These are phyloP conservation scores for Liriodendron chinense DNA, from an alignment of 164 flowering plant species.

Conservation along the genomic window DNA sequence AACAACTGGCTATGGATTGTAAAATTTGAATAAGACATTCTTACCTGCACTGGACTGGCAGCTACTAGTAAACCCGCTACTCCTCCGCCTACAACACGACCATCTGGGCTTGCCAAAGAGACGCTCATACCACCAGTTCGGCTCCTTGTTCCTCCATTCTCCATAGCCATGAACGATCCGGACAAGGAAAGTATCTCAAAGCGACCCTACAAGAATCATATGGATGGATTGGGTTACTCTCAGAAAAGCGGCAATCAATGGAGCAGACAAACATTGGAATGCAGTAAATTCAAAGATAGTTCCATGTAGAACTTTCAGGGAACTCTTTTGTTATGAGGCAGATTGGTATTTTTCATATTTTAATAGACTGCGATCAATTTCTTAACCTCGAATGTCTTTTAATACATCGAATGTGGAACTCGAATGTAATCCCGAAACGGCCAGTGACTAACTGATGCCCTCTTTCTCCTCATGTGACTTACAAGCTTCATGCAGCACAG, in stretches of 20 bases:
- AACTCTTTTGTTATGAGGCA: too few species aligned
- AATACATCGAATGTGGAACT: too few species aligned
- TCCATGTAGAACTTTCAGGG: too few species aligned
- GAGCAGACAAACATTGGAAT: not conserved
- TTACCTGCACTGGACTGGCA: constrained; percentile 93
- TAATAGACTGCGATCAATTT: too few species aligned
- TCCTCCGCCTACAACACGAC: constrained; percentile 98
- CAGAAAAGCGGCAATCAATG: not conserved
- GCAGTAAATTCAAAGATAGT: too few species aligned
- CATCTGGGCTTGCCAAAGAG: constrained; percentile 96
- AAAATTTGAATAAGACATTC: not conserved
- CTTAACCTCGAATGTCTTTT: too few species aligned
- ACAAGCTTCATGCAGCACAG: too few species aligned
- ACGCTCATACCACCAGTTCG: constrained; percentile 99
- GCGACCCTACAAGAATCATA: constrained; percentile 66
- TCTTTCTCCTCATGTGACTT: too few species aligned
- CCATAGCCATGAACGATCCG: constrained; percentile 91
- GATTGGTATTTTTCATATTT: too few species aligned
- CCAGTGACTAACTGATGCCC: too few species aligned
- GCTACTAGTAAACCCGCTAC: constrained; percentile 95
- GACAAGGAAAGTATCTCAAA: constrained; percentile 95
- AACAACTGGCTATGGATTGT: not conserved
- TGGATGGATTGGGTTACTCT: not conserved
- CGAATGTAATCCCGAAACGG: too few species aligned
- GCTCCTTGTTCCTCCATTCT: constrained; percentile 85